Conservation (phyloP, 2,329 filamentous ascomycete species). For the Chaetomiaceae sp. region DNA sequence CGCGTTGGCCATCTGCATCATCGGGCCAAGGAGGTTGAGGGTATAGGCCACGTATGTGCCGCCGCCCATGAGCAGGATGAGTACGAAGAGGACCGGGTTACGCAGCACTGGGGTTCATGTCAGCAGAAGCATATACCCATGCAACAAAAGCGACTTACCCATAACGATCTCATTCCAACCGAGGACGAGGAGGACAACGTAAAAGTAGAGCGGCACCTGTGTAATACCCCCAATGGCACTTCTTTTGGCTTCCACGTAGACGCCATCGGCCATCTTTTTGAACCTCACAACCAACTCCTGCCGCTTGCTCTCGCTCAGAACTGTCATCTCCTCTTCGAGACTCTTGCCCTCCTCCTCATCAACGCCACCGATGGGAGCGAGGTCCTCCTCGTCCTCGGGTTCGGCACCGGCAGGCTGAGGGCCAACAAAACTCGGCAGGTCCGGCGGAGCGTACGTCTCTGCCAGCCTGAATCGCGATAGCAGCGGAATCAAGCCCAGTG, state of each 20-base stretch:
- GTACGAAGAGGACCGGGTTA: conserved; percentile 88
- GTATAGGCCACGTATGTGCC: conserved; percentile 87
- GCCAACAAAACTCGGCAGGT: conserved; percentile 82
- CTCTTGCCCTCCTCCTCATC: conserved; percentile 94
- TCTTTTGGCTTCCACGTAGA: conserved; percentile 96
- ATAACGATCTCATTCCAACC: conserved; percentile 99
- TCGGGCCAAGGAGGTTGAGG: conserved; percentile 92
- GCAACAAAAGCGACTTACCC: conserved; percentile 55
- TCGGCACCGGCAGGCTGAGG: conserved; percentile 69
- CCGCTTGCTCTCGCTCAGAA: conserved; percentile 84
- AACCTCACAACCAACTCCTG: conserved; percentile 91
- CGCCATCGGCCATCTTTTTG: conserved; percentile 96
- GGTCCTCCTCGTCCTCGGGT: conserved; percentile 82
- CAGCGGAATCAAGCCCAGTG: conserved; percentile 83
- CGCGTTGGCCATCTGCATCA: conserved; percentile 90
- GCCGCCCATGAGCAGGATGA: conserved; percentile 71
- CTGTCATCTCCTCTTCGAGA: conserved; percentile 91
- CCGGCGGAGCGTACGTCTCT: conserved; percentile 69
- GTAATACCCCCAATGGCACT: conserved; percentile 93
- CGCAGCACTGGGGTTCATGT: conserved; percentile 66
- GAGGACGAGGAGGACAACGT: conserved; percentile 77
- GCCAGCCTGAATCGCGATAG: conserved; percentile 78
- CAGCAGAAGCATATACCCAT: neutral
- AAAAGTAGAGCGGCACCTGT: conserved; percentile 93
- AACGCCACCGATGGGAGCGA: conserved; percentile 83